Conservation (phyloP, 768 basidiomycete genomes). For the Rhodotorula taiwanensis region DNA sequence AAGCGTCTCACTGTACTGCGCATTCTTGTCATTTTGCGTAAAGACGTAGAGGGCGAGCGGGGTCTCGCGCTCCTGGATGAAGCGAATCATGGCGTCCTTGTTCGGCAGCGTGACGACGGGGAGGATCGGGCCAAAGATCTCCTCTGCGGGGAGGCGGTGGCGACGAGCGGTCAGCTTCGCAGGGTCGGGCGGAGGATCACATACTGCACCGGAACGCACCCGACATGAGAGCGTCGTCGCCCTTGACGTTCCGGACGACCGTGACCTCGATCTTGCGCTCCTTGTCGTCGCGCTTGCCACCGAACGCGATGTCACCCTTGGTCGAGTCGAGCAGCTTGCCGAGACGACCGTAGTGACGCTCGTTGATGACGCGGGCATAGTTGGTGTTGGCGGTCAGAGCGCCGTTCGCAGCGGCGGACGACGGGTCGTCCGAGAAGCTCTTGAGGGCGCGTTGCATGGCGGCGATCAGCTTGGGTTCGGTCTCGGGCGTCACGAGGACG, state of each 20-base stretch:
- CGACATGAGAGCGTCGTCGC: slow-evolving; percentile 66
- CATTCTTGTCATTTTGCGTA: slow-evolving; percentile 55
- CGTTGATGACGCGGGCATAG: slow-evolving; percentile 52
- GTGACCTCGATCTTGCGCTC: slow-evolving; percentile 65
- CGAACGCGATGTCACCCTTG: slow-evolving; percentile 59
- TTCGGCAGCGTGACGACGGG: slow-evolving; percentile 66
- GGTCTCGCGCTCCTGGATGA: slow-evolving; percentile 52
- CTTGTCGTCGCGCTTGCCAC: slow-evolving; percentile 57
- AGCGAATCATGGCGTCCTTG: slow-evolving; percentile 62
- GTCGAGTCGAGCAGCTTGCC: slow-evolving; percentile 55
- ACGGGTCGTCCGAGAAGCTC: slow-evolving; percentile 8
- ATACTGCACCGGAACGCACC: slow-evolving; percentile 49
- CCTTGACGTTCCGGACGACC: slow-evolving; percentile 57
- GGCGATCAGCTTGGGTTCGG: slow-evolving; percentile 22
- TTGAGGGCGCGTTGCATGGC: slow-evolving; percentile 20
- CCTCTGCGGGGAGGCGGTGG: slow-evolving; percentile 49
- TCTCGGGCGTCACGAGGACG: slow-evolving; percentile 16
- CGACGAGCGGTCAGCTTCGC: neutral
- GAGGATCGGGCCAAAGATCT: slow-evolving; percentile 76
- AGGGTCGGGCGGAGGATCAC: neutral
- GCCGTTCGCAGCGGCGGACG: neutral
- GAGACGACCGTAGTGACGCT: slow-evolving; percentile 55
- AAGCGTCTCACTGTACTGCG: slow-evolving; percentile 54
- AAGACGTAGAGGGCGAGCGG: slow-evolving; percentile 76
- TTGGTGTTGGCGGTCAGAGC: neutral